Percentiles rank a stretch among this genome's conserved stretches.
Evolutionary conservation across 345 rosid species (phyloP).

Genomic region (Psidium guajava): DNA sequence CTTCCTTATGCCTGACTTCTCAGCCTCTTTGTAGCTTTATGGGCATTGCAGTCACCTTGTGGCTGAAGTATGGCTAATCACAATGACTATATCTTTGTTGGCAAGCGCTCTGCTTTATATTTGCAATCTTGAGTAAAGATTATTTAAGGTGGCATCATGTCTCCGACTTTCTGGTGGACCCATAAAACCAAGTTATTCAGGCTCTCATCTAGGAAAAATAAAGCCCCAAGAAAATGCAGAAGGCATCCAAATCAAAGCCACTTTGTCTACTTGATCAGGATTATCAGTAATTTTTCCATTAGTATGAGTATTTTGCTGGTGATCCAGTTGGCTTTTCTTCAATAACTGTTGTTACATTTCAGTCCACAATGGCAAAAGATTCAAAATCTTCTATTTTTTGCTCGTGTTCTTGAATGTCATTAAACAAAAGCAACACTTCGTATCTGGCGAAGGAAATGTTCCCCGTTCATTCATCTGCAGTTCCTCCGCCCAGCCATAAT

Average conservation of each 20-base stretch:
- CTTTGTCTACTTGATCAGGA: not conserved
- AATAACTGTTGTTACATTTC: not conserved
- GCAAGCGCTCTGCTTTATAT: not conserved
- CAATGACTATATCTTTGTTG: not conserved
- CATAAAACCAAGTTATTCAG: not conserved
- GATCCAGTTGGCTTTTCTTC: not conserved
- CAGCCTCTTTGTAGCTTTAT: not conserved
- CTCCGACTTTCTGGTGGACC: not conserved
- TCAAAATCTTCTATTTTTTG: not conserved
- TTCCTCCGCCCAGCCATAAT: not conserved
- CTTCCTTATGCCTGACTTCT: not conserved
- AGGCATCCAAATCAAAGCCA: not conserved
- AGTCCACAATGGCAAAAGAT: not conserved
- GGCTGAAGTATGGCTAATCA: not conserved
- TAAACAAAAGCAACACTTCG: not conserved
- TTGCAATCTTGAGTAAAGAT: not conserved
- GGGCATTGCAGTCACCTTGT: not conserved
- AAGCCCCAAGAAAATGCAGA: not conserved
- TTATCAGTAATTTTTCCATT: not conserved
- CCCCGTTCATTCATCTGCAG: not conserved
- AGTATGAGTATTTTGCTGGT: not conserved
- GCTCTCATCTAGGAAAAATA: not conserved
- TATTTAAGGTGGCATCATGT: not conserved
- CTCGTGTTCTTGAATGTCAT: not conserved
- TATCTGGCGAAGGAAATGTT: not conserved